Conservation (phyloP, 2,329 filamentous ascomycete genomes). For the Remersonia thermophila region DNA sequence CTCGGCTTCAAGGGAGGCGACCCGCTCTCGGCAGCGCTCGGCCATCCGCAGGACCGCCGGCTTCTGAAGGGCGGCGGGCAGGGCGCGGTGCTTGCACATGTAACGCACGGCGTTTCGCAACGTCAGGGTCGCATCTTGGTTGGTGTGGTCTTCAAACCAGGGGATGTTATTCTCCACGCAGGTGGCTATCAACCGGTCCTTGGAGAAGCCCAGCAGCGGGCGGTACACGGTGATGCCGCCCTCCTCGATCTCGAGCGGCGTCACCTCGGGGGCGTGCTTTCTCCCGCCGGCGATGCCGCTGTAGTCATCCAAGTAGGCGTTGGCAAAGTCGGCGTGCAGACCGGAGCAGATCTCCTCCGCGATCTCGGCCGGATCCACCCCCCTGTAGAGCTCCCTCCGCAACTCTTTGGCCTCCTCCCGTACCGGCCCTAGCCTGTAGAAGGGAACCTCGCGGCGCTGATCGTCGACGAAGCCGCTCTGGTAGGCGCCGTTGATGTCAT, state of each 20-base stretch:
- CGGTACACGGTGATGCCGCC: constrained; percentile 57
- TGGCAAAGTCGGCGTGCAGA: constrained; percentile 8
- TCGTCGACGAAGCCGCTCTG: constrained; percentile 48
- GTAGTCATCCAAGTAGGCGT: constrained; percentile 15
- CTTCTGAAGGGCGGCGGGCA: constrained; percentile 61
- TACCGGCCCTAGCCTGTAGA: constrained; percentile 25
- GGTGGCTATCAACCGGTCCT: constrained; percentile 61
- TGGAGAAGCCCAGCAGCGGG: constrained; percentile 58
- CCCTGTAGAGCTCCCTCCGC: constrained; percentile 17
- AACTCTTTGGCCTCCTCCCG: constrained; percentile 16
- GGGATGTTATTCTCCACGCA: constrained; percentile 54
- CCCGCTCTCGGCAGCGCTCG: constrained; percentile 34
- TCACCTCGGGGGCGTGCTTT: constrained; percentile 6
- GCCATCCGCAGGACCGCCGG: constrained; percentile 51
- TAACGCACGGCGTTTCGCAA: constrained; percentile 68
- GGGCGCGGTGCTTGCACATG: constrained; percentile 40
- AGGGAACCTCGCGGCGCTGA: constrained; percentile 25
- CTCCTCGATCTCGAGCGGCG: constrained; percentile 37
- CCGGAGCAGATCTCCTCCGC: constrained; percentile 11
- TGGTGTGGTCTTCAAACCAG: constrained; percentile 83
- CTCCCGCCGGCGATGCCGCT: constrained; percentile 12
- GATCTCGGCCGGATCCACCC: constrained; percentile 16
- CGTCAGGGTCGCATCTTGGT: constrained; percentile 64
- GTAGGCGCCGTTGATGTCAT: constrained; percentile 59
- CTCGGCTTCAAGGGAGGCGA: constrained; percentile 33